Percentiles rank a stretch among this genome's conserved stretches.
Conservation (phyloP, 768 basidiomycete species). For the Termitomyces sp. region DNA sequence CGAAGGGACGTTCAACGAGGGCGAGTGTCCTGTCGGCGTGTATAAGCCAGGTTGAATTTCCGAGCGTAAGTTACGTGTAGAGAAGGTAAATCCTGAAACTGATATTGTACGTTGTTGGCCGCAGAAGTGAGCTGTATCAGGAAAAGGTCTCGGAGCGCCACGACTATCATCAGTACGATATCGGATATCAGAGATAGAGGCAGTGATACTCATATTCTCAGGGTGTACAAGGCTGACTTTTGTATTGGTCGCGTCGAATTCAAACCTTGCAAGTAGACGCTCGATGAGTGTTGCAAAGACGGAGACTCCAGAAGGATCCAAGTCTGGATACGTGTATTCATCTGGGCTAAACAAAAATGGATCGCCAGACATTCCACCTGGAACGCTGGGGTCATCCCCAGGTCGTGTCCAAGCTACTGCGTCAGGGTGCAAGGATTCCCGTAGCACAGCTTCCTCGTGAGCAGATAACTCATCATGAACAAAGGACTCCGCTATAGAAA, state of each 20-base stretch:
- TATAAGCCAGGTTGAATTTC: constrained; percentile 6
- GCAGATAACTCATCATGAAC: constrained; percentile 75
- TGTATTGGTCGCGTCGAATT: constrained; percentile 67
- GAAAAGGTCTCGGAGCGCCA: neutral
- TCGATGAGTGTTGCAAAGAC: constrained; percentile 80
- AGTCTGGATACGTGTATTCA: constrained; percentile 34
- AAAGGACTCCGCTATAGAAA: constrained; percentile 72
- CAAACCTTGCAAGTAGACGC: constrained; percentile 70
- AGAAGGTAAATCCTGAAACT: constrained; percentile 52
- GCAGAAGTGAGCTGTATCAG: constrained; percentile 3
- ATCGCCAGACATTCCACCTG: constrained; percentile 60
- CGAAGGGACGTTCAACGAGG: constrained; percentile 1
- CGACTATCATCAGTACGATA: constrained; percentile 44
- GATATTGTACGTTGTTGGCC: constrained; percentile 44
- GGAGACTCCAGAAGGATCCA: constrained; percentile 71
- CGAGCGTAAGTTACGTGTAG: constrained; percentile 38
- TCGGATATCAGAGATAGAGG: constrained; percentile 49
- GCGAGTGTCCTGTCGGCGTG: constrained; percentile 19
- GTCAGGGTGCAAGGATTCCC: constrained; percentile 59
- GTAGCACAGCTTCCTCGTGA: constrained; percentile 65
- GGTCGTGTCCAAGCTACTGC: constrained; percentile 18
- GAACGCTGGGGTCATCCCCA: constrained; percentile 41
- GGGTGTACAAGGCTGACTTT: constrained; percentile 67
- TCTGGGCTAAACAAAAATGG: constrained; percentile 39
- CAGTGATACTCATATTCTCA: constrained; percentile 53